phyloP scores from a whole-genome alignment of 768 basidiomycete genomes.

The Russula sp. region DNA sequence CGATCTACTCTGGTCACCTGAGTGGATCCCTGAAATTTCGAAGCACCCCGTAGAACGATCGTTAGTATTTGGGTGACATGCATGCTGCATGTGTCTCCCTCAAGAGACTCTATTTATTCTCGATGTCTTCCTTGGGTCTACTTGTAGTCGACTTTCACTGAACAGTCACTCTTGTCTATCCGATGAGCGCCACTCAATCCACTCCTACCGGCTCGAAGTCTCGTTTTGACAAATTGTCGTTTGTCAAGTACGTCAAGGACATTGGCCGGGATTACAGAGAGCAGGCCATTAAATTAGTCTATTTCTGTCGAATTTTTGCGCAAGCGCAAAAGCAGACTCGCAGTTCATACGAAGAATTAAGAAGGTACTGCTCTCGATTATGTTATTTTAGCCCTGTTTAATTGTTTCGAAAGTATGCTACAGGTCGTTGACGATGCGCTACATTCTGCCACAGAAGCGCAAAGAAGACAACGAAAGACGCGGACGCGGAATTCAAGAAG shows the following conservation, averaged over 20 bases:
- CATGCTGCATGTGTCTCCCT: background rate
- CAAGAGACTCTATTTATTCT: background rate
- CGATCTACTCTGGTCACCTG: slow-evolving; percentile 3
- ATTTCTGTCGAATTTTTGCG: background rate
- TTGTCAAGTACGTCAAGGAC: slow-evolving; percentile 7
- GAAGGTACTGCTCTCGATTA: background rate
- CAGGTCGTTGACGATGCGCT: slow-evolving; percentile 1
- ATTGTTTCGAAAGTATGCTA: background rate
- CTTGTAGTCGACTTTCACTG: too few relatives aligned
- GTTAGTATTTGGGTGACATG: background rate
- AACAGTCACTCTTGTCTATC: background rate
- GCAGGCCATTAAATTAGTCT: slow-evolving; percentile 6
- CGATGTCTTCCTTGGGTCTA: too few relatives aligned
- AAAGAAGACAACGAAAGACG: background rate
- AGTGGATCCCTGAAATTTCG: background rate
- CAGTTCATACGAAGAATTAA: background rate
- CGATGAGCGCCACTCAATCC: background rate
- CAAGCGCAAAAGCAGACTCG: background rate
- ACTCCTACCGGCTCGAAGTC: background rate
- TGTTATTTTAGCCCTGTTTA: background rate
- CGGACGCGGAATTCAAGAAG: background rate
- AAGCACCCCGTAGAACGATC: background rate
- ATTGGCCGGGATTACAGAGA: slow-evolving; percentile 13
- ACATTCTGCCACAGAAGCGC: background rate
- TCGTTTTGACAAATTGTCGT: background rate